phyloP scores from a whole-genome alignment of 768 basidiomycete genomes.

The Xerocomellus amylosporus region DNA sequence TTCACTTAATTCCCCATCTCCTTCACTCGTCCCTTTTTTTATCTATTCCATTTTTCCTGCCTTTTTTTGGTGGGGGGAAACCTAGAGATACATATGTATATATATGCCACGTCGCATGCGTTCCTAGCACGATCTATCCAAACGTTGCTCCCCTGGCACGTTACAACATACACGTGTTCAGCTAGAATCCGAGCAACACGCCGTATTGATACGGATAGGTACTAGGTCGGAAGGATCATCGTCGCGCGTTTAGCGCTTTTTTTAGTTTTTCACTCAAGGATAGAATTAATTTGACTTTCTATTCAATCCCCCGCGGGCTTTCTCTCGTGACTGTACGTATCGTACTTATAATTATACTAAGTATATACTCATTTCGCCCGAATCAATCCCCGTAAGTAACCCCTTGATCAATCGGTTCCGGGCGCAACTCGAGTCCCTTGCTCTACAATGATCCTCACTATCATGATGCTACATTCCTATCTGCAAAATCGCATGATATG shows the following conservation, averaged over 20 bases:
- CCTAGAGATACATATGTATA: background rate
- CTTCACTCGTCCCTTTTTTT: background rate
- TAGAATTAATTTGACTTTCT: background rate
- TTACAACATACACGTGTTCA: conserved; percentile 7
- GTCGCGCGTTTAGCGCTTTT: background rate
- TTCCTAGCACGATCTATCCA: background rate
- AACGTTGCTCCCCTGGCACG: background rate
- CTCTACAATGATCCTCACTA: background rate
- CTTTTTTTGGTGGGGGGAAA: background rate
- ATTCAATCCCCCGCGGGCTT: background rate
- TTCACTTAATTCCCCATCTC: background rate
- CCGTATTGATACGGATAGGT: background rate
- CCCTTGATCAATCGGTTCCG: too few relatives aligned
- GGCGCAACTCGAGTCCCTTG: background rate
- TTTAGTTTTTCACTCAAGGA: background rate
- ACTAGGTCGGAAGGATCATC: conserved; percentile 21
- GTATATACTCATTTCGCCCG: background rate
- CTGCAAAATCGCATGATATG: too few relatives aligned
- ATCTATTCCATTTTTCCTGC: background rate
- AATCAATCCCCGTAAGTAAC: too few relatives aligned
- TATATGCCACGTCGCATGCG: background rate
- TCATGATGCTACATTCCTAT: too few relatives aligned
- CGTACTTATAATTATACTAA: background rate
- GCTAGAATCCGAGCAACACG: background rate
- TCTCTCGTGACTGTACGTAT: background rate